phyloP scores from a whole-genome alignment of 139 green algal species.

The Pseudopediastrum boryanum region DNA sequence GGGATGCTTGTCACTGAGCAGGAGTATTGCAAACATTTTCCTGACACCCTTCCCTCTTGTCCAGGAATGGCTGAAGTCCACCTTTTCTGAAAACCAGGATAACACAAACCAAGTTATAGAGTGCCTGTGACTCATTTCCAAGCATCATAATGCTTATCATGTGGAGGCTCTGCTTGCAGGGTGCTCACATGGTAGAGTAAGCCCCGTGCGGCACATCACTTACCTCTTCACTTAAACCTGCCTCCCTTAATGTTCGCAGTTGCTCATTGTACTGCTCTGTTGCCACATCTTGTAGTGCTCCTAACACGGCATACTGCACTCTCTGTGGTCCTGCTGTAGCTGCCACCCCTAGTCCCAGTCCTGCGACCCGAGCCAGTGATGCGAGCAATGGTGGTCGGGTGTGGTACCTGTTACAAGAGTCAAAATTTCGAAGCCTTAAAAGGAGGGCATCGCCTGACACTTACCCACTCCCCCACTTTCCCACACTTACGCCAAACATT shows the following conservation, averaged over 20 bases:
- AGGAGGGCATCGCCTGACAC: neutral
- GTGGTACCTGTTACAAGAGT: conserved; percentile 36
- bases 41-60: neutral
- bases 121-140: neutral
- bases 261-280: conserved; percentile 68
- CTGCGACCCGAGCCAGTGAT: conserved; percentile 28
- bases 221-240: conserved; percentile 27
- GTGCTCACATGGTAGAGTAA: too few species aligned
- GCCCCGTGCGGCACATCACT: neutral
- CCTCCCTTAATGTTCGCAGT: conserved; percentile 53
- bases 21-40: neutral
- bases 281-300: conserved; percentile 57
- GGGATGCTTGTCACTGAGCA: too few species aligned
- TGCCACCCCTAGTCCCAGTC: conserved; percentile 26
- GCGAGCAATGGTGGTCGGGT: conserved; percentile 43
- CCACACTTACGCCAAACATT: neutral
- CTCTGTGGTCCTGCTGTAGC: conserved; percentile 24
- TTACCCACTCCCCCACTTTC: neutral
- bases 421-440: too few species aligned
- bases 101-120: neutral
- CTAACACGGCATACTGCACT: conserved; percentile 32
- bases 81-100: neutral
- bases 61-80: neutral
- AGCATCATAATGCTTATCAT: neutral
- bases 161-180: neutral